A percentile compares a stretch with the other conserved stretches of the same genome.
Evolutionary conservation across 306 rosid species (phyloP).

Genomic region (Clitoria ternatea): DNA sequence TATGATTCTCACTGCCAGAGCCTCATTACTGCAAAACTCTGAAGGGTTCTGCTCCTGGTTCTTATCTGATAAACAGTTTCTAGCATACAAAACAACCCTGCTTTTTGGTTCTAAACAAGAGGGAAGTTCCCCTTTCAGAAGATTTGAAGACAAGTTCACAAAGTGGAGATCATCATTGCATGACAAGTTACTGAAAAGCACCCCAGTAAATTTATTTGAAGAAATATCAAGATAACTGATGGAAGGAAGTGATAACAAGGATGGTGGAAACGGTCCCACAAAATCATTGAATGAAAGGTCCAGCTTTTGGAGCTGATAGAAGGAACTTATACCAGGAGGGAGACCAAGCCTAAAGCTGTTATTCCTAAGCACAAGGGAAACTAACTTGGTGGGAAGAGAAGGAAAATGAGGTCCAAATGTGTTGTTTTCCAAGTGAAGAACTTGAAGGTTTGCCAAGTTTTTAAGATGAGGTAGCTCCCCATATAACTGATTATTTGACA

Average conservation of each 20-base stretch:
- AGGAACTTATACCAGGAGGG: slow-evolving; percentile 46
- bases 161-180: slow-evolving; percentile 65
- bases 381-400: slow-evolving; percentile 51
- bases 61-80: slow-evolving; percentile 63
- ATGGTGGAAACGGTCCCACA: slow-evolving; percentile 69
- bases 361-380: slow-evolving; percentile 64
- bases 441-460: slow-evolving; percentile 66
- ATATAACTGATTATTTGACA: slow-evolving; percentile 59
- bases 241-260: slow-evolving; percentile 66
- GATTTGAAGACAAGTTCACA: slow-evolving; percentile 79
- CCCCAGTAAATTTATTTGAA: slow-evolving; percentile 73
- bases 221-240: slow-evolving; percentile 66
- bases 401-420: slow-evolving; percentile 77
- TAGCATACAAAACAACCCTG: slow-evolving; percentile 36
- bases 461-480: slow-evolving; percentile 72
- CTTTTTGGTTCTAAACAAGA: slow-evolving; percentile 48
- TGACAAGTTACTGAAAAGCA: slow-evolving; percentile 51
- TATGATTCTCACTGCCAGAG: slow-evolving; percentile 68
- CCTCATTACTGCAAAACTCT: slow-evolving; percentile 67
- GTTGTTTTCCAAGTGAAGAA: slow-evolving; percentile 64
- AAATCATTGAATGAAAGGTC: slow-evolving; percentile 75
- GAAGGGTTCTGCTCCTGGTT: slow-evolving; percentile 49
- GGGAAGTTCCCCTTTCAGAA: slow-evolving; percentile 74
- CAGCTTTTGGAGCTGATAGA: slow-evolving; percentile 66
- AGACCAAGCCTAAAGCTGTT: slow-evolving; percentile 59